Conservation (phyloP, 2,329 filamentous ascomycete species). For the Fusarium verticillioides region DNA sequence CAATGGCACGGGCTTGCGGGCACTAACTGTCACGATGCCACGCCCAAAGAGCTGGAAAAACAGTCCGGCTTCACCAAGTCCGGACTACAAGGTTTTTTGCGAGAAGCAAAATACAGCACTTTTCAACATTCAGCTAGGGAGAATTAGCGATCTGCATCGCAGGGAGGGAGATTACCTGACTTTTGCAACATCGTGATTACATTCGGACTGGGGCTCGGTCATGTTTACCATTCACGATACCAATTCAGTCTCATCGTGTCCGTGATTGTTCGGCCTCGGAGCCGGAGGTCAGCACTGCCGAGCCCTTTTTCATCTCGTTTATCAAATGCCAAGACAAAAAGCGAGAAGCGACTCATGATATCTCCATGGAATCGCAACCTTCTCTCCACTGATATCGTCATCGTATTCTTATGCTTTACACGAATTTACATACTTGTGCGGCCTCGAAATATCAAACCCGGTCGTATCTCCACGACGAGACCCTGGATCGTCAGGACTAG, state of each 20-base stretch:
- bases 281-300: slow-evolving; percentile 10
- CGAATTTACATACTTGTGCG: background rate
- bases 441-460: background rate
- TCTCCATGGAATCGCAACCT: background rate
- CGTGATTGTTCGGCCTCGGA: slow-evolving; percentile 32
- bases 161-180: slow-evolving; percentile 29
- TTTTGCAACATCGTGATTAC: background rate
- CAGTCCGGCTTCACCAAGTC: background rate
- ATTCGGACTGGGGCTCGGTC: slow-evolving; percentile 11
- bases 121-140: background rate
- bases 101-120: background rate
- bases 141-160: background rate
- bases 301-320: slow-evolving; percentile 25
- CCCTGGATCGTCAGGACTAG: slow-evolving; percentile 32
- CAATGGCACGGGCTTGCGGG: slow-evolving; percentile 9
- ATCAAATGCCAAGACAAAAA: slow-evolving; percentile 23
- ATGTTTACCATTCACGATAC: background rate
- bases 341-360: slow-evolving; percentile 13
- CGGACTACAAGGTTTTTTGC: background rate
- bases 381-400: slow-evolving; percentile 32
- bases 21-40: slow-evolving; percentile 20
- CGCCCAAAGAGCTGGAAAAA: slow-evolving; percentile 26
- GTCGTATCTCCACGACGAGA: slow-evolving; percentile 22
- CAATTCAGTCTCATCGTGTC: slow-evolving; percentile 1
- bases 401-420: slow-evolving; percentile 3